phyloP scores from a whole-genome alignment of 768 basidiomycete genomes.

The Mycena olivaceomarginata region DNA sequence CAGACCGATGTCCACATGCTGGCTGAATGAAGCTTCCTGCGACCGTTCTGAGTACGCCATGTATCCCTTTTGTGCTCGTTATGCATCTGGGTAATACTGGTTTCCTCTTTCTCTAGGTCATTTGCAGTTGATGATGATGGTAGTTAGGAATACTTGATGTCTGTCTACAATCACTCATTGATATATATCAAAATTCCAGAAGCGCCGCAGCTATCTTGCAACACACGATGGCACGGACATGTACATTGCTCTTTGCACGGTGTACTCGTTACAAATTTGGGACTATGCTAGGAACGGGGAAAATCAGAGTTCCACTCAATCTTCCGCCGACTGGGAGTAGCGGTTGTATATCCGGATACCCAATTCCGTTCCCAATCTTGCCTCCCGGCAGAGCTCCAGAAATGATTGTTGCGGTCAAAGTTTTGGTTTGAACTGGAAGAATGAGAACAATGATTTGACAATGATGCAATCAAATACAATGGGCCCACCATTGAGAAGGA shows the following conservation, averaged over 20 bases:
- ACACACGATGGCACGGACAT: too few species aligned
- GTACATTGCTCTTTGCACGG: too few species aligned
- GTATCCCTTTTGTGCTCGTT: too few species aligned
- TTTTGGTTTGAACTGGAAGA: background rate
- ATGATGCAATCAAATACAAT: background rate
- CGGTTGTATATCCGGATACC: background rate
- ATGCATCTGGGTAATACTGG: too few species aligned
- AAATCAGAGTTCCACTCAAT: background rate
- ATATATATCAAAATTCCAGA: conserved; percentile 27
- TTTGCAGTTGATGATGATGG: too few species aligned
- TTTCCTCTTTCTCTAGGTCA: too few species aligned
- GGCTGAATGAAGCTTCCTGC: too few species aligned
- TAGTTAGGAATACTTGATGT: too few species aligned
- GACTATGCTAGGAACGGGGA: background rate
- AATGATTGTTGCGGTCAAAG: background rate
- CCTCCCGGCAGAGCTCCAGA: background rate
- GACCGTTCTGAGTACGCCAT: too few species aligned
- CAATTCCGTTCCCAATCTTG: background rate
- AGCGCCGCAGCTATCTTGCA: background rate
- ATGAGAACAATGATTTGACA: background rate
- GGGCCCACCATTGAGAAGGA: background rate
- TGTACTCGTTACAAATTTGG: too few species aligned
- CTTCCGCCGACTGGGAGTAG: background rate
- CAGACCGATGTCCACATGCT: too few species aligned
- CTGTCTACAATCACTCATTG: too few species aligned